Evolutionary conservation across 148 eudicot species (phyloP).

Genomic region (Rheum nobile): DNA sequence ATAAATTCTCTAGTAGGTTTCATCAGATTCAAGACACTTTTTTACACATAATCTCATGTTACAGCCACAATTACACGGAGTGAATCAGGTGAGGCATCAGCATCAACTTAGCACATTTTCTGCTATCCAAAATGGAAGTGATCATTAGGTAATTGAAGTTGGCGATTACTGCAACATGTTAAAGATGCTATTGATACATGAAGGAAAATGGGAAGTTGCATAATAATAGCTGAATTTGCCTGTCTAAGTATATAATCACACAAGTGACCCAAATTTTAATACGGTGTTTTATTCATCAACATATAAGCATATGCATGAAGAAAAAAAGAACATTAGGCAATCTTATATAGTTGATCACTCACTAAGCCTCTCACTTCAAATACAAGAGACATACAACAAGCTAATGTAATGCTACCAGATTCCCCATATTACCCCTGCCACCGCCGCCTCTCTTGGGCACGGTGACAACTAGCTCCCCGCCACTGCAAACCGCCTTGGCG

Average conservation of each 20-base stretch:
- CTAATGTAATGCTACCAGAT: conserved; percentile 23
- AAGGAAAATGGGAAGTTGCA: too few species aligned
- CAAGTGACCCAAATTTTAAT: background rate
- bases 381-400: background rate
- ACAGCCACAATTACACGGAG: too few species aligned
- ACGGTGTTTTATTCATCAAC: background rate
- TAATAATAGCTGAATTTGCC: too few species aligned
- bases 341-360: background rate
- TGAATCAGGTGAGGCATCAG: too few species aligned
- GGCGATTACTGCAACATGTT: background rate
- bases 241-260: background rate
- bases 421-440: conserved; percentile 18
- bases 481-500: conserved; percentile 18
- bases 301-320: background rate
- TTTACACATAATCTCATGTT: background rate
- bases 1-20: too few species aligned
- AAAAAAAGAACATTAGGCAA: background rate
- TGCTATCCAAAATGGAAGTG: background rate
- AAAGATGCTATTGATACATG: background rate
- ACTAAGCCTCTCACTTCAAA: background rate
- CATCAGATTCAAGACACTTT: background rate
- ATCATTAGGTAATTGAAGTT: background rate
- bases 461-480: conserved; percentile 17
- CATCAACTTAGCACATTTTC: background rate
- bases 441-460: conserved; percentile 44